phyloP scores from a whole-genome alignment of 805 yeast genomes.

The Hanseniaspora occidentalis region DNA sequence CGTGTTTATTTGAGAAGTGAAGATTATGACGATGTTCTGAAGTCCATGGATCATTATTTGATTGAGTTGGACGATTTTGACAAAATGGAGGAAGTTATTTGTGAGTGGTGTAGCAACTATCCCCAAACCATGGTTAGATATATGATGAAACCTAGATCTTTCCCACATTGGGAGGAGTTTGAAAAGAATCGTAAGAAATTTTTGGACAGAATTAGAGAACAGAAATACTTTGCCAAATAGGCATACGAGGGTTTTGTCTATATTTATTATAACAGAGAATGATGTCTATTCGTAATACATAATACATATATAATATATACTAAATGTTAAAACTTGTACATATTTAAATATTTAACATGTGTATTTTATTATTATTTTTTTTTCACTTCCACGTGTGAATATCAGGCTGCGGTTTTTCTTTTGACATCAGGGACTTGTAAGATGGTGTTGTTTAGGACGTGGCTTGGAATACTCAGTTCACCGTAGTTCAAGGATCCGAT shows the following conservation, averaged over 20 bases:
- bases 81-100: slow-evolving; percentile 8
- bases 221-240: background rate
- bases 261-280: too few species aligned
- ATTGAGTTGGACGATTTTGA: slow-evolving; percentile 8
- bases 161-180: slow-evolving; percentile 15
- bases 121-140: slow-evolving; percentile 24
- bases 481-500: slow-evolving; percentile 75
- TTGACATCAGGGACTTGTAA: background rate
- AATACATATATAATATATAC: too few species aligned
- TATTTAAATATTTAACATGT: background rate
- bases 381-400: background rate
- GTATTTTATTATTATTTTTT: background rate
- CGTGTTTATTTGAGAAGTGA: slow-evolving; percentile 19
- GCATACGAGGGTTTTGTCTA: too few species aligned
- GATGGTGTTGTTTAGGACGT: background rate
- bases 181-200: slow-evolving; percentile 12
- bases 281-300: too few species aligned
- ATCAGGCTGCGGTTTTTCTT: background rate
- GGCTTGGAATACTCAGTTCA: slow-evolving; percentile 25
- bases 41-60: slow-evolving; percentile 17
- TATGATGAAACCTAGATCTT: slow-evolving; percentile 15
- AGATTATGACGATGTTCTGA: slow-evolving; percentile 7
- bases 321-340: background rate
- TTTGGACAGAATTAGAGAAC: slow-evolving; percentile 11
- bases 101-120: slow-evolving; percentile 14